These are phyloP conservation scores for Fusarium buxicola DNA, from an alignment of 2,329 filamentous ascomycete genomes.

Conservation along the genomic window DNA sequence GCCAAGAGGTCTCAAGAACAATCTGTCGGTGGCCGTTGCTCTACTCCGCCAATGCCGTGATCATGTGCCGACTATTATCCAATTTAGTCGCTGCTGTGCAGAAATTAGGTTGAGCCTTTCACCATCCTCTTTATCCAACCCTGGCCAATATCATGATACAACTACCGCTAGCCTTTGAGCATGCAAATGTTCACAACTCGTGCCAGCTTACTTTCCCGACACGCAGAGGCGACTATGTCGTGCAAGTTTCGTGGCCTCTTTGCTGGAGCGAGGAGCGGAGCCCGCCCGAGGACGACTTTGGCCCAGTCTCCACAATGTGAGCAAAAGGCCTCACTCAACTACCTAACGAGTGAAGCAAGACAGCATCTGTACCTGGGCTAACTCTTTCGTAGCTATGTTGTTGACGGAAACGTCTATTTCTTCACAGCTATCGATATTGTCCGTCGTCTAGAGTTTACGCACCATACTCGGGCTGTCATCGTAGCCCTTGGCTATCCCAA, in stretches of 20 bases:
- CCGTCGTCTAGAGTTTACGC: conserved; percentile 41
- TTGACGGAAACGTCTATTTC: conserved; percentile 52
- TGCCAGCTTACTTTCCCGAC: conserved; percentile 30
- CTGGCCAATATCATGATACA: conserved; percentile 19
- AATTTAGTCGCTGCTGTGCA: not conserved
- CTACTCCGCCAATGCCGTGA: not conserved
- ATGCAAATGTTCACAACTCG: conserved; percentile 34
- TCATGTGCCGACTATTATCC: conserved; percentile 1
- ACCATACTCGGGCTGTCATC: conserved; percentile 43
- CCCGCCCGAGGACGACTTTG: conserved; percentile 26
- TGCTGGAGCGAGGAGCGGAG: conserved; percentile 40
- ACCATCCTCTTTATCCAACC: not conserved
- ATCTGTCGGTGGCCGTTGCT: not conserved
- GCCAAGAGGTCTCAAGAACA: conserved; percentile 1
- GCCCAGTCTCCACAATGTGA: conserved; percentile 43
- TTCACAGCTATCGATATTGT: conserved; percentile 48
- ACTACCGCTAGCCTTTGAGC: not conserved
- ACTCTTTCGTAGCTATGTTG: conserved; percentile 45
- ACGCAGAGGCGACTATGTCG: conserved; percentile 42
- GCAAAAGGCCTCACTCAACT: conserved; percentile 28
- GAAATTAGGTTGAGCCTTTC: not conserved
- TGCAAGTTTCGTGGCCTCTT: conserved; percentile 48
- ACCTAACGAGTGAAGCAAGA: no score
- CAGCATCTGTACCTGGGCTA: no score
- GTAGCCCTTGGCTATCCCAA: conserved; percentile 50